Evolutionary conservation across 2,329 filamentous ascomycete genomes (phyloP).

Genomic region (Colletotrichum incanum): DNA sequence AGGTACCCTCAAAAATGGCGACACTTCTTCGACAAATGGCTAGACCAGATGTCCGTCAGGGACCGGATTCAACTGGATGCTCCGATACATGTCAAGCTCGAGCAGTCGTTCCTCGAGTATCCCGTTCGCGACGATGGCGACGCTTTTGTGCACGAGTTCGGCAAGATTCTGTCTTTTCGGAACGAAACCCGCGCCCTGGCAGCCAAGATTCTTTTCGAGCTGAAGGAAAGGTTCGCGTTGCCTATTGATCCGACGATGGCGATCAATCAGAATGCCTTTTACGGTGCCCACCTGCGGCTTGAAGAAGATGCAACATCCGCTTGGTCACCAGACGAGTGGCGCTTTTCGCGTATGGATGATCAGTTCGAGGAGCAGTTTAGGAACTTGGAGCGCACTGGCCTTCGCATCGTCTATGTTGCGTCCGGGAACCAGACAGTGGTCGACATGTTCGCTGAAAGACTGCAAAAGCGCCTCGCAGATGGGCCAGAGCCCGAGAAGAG

Average conservation of each 20-base stretch:
- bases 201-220: slow-evolving; percentile 47
- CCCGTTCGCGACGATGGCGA: slow-evolving; percentile 54
- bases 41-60: slow-evolving; percentile 44
- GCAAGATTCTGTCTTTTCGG: slow-evolving; percentile 53
- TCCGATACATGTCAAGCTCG: slow-evolving; percentile 50
- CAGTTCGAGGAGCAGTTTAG: slow-evolving; percentile 51
- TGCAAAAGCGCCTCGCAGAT: slow-evolving; percentile 22
- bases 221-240: slow-evolving; percentile 45
- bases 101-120: slow-evolving; percentile 56
- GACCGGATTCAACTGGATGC: slow-evolving; percentile 1
- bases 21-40: slow-evolving; percentile 49
- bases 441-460: slow-evolving; percentile 46
- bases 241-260: slow-evolving; percentile 47
- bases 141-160: slow-evolving; percentile 52
- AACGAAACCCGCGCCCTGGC: slow-evolving; percentile 50
- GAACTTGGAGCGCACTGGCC: slow-evolving; percentile 46
- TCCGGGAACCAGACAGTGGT: slow-evolving; percentile 50
- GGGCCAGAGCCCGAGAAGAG: background rate
- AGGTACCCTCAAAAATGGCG: slow-evolving; percentile 49
- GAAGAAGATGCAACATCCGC: slow-evolving; percentile 52
- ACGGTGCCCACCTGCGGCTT: slow-evolving; percentile 52
- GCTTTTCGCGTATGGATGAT: slow-evolving; percentile 50
- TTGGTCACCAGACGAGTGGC: slow-evolving; percentile 51
- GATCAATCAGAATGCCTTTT: slow-evolving; percentile 49
- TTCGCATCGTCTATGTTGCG: slow-evolving; percentile 51